phyloP scores from a whole-genome alignment of 2,329 filamentous ascomycete species.

The Apiospora arundinis region DNA sequence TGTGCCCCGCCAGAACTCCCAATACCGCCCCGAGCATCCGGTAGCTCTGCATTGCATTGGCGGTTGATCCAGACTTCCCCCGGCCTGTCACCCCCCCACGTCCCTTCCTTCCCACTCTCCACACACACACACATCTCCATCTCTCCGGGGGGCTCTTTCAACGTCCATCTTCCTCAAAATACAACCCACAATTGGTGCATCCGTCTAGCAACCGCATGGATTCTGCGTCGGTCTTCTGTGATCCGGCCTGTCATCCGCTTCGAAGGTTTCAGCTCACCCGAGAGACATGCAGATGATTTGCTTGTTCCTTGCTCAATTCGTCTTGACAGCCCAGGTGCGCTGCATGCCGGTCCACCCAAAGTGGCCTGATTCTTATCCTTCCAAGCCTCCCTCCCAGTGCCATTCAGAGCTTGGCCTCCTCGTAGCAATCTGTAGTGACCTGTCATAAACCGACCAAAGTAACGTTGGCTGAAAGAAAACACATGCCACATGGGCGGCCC shows the following conservation, averaged over 20 bases:
- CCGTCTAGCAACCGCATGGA: not conserved
- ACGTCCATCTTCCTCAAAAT: not conserved
- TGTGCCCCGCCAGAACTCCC: slow-evolving; percentile 5
- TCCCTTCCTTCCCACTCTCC: too few species aligned
- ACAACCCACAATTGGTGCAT: not conserved
- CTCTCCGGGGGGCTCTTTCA: not conserved
- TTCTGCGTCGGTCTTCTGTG: not conserved
- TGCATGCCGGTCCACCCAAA: not conserved
- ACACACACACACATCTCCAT: not conserved
- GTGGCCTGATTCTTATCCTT: slow-evolving; percentile 12
- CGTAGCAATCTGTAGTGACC: not conserved
- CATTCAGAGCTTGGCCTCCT: not conserved
- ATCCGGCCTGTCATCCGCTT: not conserved
- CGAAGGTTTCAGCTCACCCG: not conserved
- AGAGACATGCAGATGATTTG: slow-evolving; percentile 2
- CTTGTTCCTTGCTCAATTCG: not conserved
- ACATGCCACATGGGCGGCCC: slow-evolving; percentile 14
- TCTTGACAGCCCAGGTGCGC: not conserved
- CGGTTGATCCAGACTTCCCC: not conserved
- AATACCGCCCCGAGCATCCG: slow-evolving; percentile 6
- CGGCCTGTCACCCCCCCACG: not conserved
- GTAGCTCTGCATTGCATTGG: not conserved
- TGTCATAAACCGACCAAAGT: not conserved
- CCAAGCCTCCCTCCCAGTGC: not conserved
- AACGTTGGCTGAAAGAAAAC: not conserved